Percentiles rank a stretch among this genome's conserved stretches.
These are phyloP conservation scores for Aristolochia fimbriata DNA, from an alignment of 164 flowering plant genomes.

Conservation along the genomic window DNA sequence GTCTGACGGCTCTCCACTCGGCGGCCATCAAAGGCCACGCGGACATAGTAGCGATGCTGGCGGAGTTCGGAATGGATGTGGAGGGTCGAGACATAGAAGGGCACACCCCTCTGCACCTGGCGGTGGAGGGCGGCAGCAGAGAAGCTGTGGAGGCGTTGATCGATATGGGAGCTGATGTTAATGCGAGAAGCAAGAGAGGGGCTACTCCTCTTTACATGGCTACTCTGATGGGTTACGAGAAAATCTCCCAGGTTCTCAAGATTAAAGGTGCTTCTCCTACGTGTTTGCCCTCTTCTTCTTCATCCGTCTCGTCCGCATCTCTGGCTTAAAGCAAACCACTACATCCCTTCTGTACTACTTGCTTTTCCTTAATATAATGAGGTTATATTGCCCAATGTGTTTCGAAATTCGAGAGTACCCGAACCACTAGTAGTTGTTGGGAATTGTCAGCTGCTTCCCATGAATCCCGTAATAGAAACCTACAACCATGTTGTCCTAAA, in stretches of 20 bases:
- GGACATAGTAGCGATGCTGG: constrained; percentile 28
- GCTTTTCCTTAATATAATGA: no score
- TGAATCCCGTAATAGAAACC: no score
- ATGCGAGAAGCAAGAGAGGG: constrained; percentile 40
- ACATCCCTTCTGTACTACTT: no score
- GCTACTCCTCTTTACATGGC: constrained; percentile 50
- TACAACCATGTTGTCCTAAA: no score
- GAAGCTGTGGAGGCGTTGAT: constrained; percentile 40
- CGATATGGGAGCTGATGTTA: constrained; percentile 36
- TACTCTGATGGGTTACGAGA: constrained; percentile 30
- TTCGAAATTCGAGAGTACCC: no score
- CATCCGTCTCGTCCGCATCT: constrained; percentile 2
- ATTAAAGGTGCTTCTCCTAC: constrained; percentile 33
- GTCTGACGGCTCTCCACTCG: constrained; percentile 47
- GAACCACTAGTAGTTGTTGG: no score
- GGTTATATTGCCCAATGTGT: no score
- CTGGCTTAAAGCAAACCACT: no score
- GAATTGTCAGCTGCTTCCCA: no score
- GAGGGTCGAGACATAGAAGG: constrained; percentile 48
- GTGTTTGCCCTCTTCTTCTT: constrained; percentile 12
- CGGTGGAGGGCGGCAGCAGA: constrained; percentile 46
- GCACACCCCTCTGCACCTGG: constrained; percentile 55
- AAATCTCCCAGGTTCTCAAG: constrained; percentile 25
- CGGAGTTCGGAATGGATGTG: constrained; percentile 31
- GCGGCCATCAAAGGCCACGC: constrained; percentile 61